phyloP scores from a whole-genome alignment of 2,329 filamentous ascomycete genomes.

The Westerdykella ornata region DNA sequence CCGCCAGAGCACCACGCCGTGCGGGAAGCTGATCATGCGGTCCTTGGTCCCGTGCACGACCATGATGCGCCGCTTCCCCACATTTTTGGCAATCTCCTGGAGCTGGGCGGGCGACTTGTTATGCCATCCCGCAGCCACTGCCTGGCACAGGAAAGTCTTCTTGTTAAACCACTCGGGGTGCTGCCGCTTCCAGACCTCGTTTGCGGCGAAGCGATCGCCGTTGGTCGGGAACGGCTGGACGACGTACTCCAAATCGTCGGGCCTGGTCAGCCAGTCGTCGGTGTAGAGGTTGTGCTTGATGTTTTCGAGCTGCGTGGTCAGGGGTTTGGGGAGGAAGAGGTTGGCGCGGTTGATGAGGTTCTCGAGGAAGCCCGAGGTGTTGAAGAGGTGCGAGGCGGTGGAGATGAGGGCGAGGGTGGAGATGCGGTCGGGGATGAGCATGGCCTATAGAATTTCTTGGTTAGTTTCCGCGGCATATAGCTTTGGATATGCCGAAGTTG shows the following conservation, averaged over 20 bases:
- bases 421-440: constrained; percentile 44
- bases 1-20: constrained; percentile 62
- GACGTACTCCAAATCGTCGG: constrained; percentile 48
- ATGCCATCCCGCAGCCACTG: constrained; percentile 74
- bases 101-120: constrained; percentile 64
- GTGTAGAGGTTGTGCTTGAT: constrained; percentile 63
- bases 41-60: constrained; percentile 72
- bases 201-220: constrained; percentile 74
- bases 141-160: constrained; percentile 67
- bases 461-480: neutral
- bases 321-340: constrained; percentile 60
- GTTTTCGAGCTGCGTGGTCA: constrained; percentile 59
- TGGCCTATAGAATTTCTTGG: constrained; percentile 20
- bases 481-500: neutral
- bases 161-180: constrained; percentile 56
- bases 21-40: constrained; percentile 67
- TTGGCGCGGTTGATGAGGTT: constrained; percentile 56
- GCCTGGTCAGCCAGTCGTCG: constrained; percentile 53
- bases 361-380: constrained; percentile 49
- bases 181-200: constrained; percentile 66
- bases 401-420: constrained; percentile 47
- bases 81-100: constrained; percentile 55
- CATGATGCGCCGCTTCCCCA: constrained; percentile 68
- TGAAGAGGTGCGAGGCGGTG: constrained; percentile 44
- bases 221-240: constrained; percentile 60